Base-by-base conservation (phyloP, 805 yeast genomes). In the Candida krabiensis region DNA sequence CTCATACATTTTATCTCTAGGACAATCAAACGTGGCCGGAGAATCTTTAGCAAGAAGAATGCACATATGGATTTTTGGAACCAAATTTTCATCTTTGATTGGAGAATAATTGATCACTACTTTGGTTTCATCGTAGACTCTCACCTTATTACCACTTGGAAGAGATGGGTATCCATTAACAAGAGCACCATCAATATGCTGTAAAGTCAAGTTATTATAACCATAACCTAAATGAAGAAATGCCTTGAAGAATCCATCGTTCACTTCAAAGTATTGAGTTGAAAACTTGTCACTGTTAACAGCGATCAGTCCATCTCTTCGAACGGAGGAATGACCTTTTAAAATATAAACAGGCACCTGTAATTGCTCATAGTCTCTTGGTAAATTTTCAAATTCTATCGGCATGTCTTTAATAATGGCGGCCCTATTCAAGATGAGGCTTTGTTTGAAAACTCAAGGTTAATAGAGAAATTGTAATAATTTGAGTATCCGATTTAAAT, bases 61-160 rank as follows among this genome's bases (percentile, higher is more conserved):
- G 53, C 93, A 87, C 37, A 89, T 59, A 60, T 89, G 93, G 12
- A 89, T 63, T 1, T 95, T 93, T 31, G 85, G 85, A 51, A 85
- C 79, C 37, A 47, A 23, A 4, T 31, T 7, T 5, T 33, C 43
- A 12, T 42, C 46, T 4, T 28, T 28, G 26, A 84, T 55, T 0
- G 87, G 89, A 2, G 66, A 58, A 56, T 79, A 82, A 32, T 59
- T 59, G 35, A 82, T 56, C 2, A 49, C 55, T 25, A 43, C 19
- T 9, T 28, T 28, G 9, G 37, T 18, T 17, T 43, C 42, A 27
- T 46, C 58, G 23, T 46, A 43, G 1, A 53, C 36, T 9, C 28
- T 43, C 7, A 42, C 40, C 4, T 34, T 30, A 12, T 31, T 16
- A 14, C 45, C 40, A 9, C 40, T 49, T 9, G 53, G 53, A 16